Conservation (phyloP, 1,139 yeast species). For the Lodderomyces elongisporus region DNA sequence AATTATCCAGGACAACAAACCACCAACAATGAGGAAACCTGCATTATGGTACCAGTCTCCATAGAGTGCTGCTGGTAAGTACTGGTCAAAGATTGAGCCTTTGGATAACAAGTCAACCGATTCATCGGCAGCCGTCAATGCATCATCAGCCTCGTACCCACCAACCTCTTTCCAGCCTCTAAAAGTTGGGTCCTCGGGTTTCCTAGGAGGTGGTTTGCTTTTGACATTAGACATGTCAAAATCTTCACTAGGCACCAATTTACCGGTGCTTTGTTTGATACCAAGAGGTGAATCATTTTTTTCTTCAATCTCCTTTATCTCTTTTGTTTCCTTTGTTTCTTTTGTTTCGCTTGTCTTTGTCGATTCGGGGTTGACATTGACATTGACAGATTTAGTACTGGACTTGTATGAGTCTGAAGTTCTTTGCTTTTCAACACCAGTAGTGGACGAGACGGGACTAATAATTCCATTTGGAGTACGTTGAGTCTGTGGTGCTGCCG, state of each 20-base stretch:
- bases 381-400: too few species aligned
- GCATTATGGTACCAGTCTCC: conserved; percentile 97
- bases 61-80: conserved; percentile 64
- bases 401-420: too few species aligned
- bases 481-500: not conserved
- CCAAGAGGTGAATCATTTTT: conserved; percentile 2
- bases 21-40: conserved; percentile 61
- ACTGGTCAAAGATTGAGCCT: conserved; percentile 65
- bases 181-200: conserved; percentile 57
- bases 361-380: too few species aligned
- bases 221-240: conserved; percentile 30
- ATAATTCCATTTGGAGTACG: conserved; percentile 1
- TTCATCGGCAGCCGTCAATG: conserved; percentile 64
- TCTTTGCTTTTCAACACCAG: too few species aligned
- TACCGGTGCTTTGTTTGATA: conserved; percentile 1
- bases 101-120: conserved; percentile 59
- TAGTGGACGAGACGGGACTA: too few species aligned
- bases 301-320: not conserved
- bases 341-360: conserved; percentile 1
- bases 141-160: conserved; percentile 71
- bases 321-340: not conserved
- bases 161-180: conserved; percentile 96
- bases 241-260: conserved; percentile 27
- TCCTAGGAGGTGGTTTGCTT: conserved; percentile 46
- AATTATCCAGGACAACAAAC: conserved; percentile 66